These are phyloP conservation scores for Phytophthora pseudosyringae DNA, from an alignment of 352 stramenopile species.

Conservation along the genomic window DNA sequence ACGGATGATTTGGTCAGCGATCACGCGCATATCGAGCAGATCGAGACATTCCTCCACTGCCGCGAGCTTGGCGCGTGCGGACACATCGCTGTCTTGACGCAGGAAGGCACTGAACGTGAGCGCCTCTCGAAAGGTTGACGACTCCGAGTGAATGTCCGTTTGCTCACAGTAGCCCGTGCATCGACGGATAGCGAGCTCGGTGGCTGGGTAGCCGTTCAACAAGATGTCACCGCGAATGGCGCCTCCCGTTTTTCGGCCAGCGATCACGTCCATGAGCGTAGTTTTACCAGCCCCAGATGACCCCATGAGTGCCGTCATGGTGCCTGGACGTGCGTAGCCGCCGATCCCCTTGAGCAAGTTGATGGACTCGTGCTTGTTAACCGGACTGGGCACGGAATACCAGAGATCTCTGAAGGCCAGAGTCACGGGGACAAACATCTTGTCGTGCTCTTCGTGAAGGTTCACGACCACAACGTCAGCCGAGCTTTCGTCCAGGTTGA, in stretches of 20 bases:
- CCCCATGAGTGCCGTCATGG: slow-evolving; percentile 61
- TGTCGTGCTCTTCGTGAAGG: slow-evolving; percentile 9
- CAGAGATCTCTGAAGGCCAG: slow-evolving; percentile 34
- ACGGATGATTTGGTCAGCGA: slow-evolving; percentile 47
- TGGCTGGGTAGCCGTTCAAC: slow-evolving; percentile 42
- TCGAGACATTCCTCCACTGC: slow-evolving; percentile 45
- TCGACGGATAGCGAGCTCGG: slow-evolving; percentile 35
- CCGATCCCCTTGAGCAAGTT: slow-evolving; percentile 75
- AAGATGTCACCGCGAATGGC: slow-evolving; percentile 57
- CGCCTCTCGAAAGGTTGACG: slow-evolving; percentile 79
- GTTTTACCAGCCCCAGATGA: slow-evolving; percentile 81
- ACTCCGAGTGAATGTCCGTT: background rate
- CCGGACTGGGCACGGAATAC: slow-evolving; percentile 18
- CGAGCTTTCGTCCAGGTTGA: background rate
- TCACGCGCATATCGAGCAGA: slow-evolving; percentile 34
- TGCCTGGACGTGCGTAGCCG: slow-evolving; percentile 48
- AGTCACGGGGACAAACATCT: slow-evolving; percentile 28
- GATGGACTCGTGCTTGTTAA: slow-evolving; percentile 39
- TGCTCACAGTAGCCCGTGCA: slow-evolving; percentile 41
- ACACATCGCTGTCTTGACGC: slow-evolving; percentile 41
- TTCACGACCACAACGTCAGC: slow-evolving; percentile 15
- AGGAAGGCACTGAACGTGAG: slow-evolving; percentile 88
- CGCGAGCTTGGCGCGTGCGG: slow-evolving; percentile 30
- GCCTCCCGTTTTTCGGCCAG: slow-evolving; percentile 85
- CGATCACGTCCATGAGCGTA: slow-evolving; percentile 57